Conservation (phyloP, 2,329 filamentous ascomycete genomes). For the Fusarium annulatum region DNA sequence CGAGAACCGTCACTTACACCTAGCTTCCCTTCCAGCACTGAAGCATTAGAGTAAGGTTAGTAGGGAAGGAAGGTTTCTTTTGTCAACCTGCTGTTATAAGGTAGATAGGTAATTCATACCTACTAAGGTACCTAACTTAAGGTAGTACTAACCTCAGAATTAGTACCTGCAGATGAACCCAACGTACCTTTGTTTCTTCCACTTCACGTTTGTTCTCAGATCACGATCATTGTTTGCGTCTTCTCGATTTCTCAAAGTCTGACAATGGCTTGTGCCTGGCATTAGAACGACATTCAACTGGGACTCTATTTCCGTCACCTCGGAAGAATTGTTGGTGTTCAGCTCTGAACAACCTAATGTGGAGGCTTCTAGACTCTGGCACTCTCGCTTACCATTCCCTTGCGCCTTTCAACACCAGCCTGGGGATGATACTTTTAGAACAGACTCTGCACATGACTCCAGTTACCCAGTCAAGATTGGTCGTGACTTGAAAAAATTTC, state of each 20-base stretch:
- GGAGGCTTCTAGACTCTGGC: constrained; percentile 26
- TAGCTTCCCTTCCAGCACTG: neutral
- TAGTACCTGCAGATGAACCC: neutral
- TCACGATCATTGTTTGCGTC: neutral
- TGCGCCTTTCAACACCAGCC: neutral
- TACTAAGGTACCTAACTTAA: neutral
- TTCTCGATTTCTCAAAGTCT: neutral
- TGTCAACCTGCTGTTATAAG: neutral
- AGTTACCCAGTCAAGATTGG: constrained; percentile 31
- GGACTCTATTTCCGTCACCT: constrained; percentile 42
- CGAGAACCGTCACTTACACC: neutral
- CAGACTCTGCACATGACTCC: constrained; percentile 39
- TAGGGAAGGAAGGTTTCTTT: neutral
- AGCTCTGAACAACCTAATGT: neutral
- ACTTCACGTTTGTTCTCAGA: neutral
- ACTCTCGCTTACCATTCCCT: constrained; percentile 12
- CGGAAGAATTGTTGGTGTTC: constrained; percentile 18
- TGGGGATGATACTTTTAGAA: neutral
- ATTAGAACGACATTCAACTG: neutral
- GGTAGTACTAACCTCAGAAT: neutral
- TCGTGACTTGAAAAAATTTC: constrained; percentile 37
- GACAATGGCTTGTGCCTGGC: neutral
- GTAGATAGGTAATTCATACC: neutral
- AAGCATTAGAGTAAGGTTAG: neutral
- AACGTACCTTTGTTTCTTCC: neutral